Evolutionary conservation across 202 grass and related monocot species (phyloP).

Genomic region (Schoenoplectus tabernaemontani): DNA sequence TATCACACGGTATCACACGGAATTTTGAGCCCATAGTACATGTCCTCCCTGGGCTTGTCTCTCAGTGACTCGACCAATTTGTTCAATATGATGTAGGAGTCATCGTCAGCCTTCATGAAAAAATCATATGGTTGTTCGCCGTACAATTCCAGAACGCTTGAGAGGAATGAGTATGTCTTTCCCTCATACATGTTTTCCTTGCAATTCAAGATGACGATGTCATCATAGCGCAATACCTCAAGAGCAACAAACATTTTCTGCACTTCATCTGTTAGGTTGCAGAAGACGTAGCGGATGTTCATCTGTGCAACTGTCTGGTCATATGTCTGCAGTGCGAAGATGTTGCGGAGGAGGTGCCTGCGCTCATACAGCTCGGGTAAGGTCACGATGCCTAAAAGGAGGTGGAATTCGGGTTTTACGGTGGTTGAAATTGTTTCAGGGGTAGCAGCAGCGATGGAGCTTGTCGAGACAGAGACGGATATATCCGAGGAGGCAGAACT

Average conservation of each 20-base stretch:
- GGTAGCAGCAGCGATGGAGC: background rate
- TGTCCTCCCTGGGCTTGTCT: conserved; percentile 34
- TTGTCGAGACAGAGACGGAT: background rate
- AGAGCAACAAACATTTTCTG: conserved; percentile 43
- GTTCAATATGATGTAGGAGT: conserved; percentile 48
- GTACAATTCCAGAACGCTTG: conserved; percentile 8
- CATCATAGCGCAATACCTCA: conserved; percentile 33
- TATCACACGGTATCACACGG: conserved; percentile 55
- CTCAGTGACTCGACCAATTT: conserved; percentile 32
- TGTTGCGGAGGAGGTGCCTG: conserved; percentile 45
- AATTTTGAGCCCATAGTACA: conserved; percentile 52
- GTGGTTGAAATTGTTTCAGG: background rate
- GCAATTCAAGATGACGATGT: conserved; percentile 53
- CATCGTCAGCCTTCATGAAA: conserved; percentile 72
- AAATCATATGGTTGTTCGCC: conserved; percentile 30
- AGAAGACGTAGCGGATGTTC: conserved; percentile 64
- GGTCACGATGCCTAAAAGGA: conserved; percentile 57
- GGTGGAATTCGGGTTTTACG: conserved; percentile 22
- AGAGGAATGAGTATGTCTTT: conserved; percentile 69
- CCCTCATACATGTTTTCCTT: conserved; percentile 63
- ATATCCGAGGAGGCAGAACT: conserved; percentile 16
- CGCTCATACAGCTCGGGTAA: conserved; percentile 37
- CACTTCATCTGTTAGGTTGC: conserved; percentile 43
- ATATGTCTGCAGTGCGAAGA: conserved; percentile 36
- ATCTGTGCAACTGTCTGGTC: conserved; percentile 30